Evolutionary conservation across 108 stramenopile genomes (phyloP).

Genomic region (Chaetoceros tenuissimus): DNA sequence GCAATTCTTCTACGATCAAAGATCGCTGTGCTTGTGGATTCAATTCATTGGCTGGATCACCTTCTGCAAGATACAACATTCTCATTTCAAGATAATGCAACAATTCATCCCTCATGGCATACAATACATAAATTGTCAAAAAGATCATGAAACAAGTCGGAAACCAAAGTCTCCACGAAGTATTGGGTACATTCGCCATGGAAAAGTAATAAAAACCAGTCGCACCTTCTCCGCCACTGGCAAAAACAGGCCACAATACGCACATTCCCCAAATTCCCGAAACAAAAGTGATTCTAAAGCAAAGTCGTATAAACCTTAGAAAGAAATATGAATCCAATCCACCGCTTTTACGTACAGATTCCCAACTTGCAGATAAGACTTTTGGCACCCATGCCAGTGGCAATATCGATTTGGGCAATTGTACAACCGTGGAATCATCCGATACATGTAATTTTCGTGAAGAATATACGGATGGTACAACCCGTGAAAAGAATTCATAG

Average conservation of each 20-base stretch:
- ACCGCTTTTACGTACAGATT: slow-evolving; percentile 21
- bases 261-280: slow-evolving; percentile 44
- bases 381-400: slow-evolving; percentile 33
- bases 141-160: slow-evolving; percentile 42
- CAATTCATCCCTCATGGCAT: slow-evolving; percentile 50
- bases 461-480: slow-evolving; percentile 4
- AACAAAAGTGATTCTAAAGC: slow-evolving; percentile 42
- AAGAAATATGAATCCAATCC: slow-evolving; percentile 70
- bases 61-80: slow-evolving; percentile 55
- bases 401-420: slow-evolving; percentile 11
- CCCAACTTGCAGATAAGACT: slow-evolving; percentile 25
- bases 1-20: slow-evolving; percentile 79
- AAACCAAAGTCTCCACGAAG: slow-evolving; percentile 27
- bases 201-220: slow-evolving; percentile 41
- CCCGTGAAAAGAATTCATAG: slow-evolving; percentile 20
- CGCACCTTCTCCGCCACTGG: slow-evolving; percentile 27
- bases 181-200: slow-evolving; percentile 45
- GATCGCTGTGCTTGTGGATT: slow-evolving; percentile 67
- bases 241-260: slow-evolving; percentile 45
- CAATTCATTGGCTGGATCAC: slow-evolving; percentile 41
- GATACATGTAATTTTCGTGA: not conserved
- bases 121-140: slow-evolving; percentile 40
- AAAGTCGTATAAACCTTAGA: slow-evolving; percentile 45
- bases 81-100: slow-evolving; percentile 50
- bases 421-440: slow-evolving; percentile 1